These are phyloP conservation scores for Trypanosoma conorhini DNA, from an alignment of 208 protist species.

Conservation along the genomic window DNA sequence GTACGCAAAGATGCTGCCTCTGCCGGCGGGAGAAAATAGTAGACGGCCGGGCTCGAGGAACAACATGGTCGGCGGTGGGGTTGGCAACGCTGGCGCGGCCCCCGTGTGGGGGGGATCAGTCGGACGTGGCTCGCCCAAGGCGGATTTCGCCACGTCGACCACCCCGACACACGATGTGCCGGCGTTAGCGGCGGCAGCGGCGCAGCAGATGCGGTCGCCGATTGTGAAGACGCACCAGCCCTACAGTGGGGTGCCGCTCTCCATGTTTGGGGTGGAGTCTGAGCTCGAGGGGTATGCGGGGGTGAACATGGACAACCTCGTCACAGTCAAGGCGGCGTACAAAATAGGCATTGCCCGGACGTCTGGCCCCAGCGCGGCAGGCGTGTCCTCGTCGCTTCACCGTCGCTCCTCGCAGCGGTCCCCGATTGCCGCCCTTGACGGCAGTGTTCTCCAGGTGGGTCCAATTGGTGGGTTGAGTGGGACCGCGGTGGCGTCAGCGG, in stretches of 20 bases:
- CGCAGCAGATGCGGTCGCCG: conserved; percentile 21
- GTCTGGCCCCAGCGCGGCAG: background rate
- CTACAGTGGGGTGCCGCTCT: conserved; percentile 24
- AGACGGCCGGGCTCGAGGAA: background rate
- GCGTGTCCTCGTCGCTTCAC: background rate
- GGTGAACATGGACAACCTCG: conserved; percentile 16
- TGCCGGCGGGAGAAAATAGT: background rate
- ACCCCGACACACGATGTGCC: conserved; percentile 8
- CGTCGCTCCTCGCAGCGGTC: conserved; percentile 27
- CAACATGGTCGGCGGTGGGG: background rate
- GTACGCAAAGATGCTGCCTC: background rate
- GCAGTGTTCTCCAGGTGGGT: conserved; percentile 6
- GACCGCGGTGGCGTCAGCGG: background rate
- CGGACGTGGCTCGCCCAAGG: conserved; percentile 9
- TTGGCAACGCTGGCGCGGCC: conserved; percentile 1
- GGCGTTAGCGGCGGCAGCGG: background rate
- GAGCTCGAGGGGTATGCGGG: conserved; percentile 28
- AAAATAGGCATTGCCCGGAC: conserved; percentile 8
- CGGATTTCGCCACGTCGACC: background rate
- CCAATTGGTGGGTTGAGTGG: background rate
- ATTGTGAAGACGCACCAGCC: conserved; percentile 26
- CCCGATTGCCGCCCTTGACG: conserved; percentile 24
- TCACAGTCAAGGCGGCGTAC: conserved; percentile 25
- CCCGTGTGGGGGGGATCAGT: conserved; percentile 3
- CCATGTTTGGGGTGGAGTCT: conserved; percentile 29